Evolutionary conservation across 257 asterid species (phyloP).

Genomic region (Penstemon eatonii): DNA sequence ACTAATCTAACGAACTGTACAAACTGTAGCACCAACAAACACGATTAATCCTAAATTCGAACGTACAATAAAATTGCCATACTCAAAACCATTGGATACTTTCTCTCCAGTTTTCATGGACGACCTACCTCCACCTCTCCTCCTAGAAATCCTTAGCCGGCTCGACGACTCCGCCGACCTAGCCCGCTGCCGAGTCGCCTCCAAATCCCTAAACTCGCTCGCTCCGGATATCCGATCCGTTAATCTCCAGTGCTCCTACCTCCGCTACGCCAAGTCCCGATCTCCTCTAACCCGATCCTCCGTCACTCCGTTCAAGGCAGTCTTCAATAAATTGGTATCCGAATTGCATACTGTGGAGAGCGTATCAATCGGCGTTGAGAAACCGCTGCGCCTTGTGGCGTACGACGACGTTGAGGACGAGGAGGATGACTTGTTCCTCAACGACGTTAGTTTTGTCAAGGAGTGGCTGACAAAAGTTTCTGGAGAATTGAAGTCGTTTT

Average conservation of each 20-base stretch:
- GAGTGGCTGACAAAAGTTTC: slow-evolving; percentile 59
- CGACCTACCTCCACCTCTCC: slow-evolving; percentile 60
- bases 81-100: not conserved
- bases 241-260: slow-evolving; percentile 60
- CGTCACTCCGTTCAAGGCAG: slow-evolving; percentile 63
- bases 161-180: slow-evolving; percentile 60
- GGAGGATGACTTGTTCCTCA: slow-evolving; percentile 59
- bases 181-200: slow-evolving; percentile 68
- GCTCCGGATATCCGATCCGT: slow-evolving; percentile 57
- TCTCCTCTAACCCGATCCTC: slow-evolving; percentile 46
- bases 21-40: too few species aligned
- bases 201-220: slow-evolving; percentile 54
- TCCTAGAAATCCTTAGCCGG: slow-evolving; percentile 68
- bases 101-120: slow-evolving; percentile 43
- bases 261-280: slow-evolving; percentile 66
- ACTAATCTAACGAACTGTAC: too few species aligned
- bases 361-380: slow-evolving; percentile 65
- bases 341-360: slow-evolving; percentile 46
- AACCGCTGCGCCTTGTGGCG: slow-evolving; percentile 47
- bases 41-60: too few species aligned
- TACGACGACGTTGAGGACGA: slow-evolving; percentile 68
- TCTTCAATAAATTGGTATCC: slow-evolving; percentile 45
- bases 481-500: slow-evolving; percentile 43
- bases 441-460: slow-evolving; percentile 44
- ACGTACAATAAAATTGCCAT: too few species aligned